phyloP scores from a whole-genome alignment of 1,139 yeast genomes.

The Candida neerlandica region DNA sequence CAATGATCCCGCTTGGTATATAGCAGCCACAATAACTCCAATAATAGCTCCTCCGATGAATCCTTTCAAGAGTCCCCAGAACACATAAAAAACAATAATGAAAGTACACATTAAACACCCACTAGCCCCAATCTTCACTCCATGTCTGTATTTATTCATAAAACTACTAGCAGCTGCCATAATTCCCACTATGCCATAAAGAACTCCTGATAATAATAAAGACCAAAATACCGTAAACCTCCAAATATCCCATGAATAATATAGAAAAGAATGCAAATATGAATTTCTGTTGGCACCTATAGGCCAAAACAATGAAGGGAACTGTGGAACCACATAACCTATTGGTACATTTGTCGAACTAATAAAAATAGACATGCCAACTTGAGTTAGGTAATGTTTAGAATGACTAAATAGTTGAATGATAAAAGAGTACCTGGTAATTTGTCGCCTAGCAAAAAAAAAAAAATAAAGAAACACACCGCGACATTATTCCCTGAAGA shows the following conservation, averaged over 20 bases:
- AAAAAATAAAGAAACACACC: neutral
- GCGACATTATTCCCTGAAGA: neutral
- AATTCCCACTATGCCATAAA: constrained; percentile 67
- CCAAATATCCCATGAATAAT: constrained; percentile 79
- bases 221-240: constrained; percentile 82
- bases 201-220: constrained; percentile 61
- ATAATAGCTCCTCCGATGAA: constrained; percentile 71
- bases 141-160: constrained; percentile 26
- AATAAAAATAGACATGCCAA: constrained; percentile 27
- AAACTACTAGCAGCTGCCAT: constrained; percentile 54
- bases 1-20: constrained; percentile 75
- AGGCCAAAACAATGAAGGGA: constrained; percentile 86
- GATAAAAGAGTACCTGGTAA: neutral
- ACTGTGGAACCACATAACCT: constrained; percentile 76
- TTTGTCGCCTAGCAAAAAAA: neutral
- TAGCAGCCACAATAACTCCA: constrained; percentile 64
- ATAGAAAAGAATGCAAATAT: constrained; percentile 61
- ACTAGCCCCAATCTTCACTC: constrained; percentile 16
- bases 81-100: constrained; percentile 47
- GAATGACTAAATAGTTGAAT: neutral
- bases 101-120: constrained; percentile 23
- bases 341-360: constrained; percentile 61
- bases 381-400: neutral
- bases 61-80: constrained; percentile 65
- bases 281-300: constrained; percentile 40